These are phyloP conservation scores for Berberis vulgaris DNA, from an alignment of 164 flowering plant genomes.

Conservation along the genomic window DNA sequence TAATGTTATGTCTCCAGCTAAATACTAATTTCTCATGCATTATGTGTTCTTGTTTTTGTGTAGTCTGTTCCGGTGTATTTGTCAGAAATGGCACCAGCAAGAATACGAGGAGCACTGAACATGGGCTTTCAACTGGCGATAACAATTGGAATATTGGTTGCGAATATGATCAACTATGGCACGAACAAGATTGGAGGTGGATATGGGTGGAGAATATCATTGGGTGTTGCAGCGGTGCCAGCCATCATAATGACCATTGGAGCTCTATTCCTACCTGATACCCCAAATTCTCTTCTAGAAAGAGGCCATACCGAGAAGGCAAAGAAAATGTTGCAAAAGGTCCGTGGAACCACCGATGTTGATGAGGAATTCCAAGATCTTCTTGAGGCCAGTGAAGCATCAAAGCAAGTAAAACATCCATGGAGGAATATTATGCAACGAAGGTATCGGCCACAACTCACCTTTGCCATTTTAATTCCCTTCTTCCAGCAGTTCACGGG, in stretches of 20 bases:
- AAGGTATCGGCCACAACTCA: constrained; percentile 20
- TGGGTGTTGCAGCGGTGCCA: constrained; percentile 23
- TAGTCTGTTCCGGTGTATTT: constrained; percentile 73
- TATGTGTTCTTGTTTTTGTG: not conserved
- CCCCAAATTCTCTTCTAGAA: constrained; percentile 27
- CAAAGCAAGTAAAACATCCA: constrained; percentile 11
- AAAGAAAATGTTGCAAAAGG: constrained; percentile 10
- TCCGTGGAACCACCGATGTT: constrained; percentile 56
- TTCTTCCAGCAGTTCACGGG: constrained; percentile 28
- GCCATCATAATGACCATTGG: constrained; percentile 19
- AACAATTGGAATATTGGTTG: constrained; percentile 32
- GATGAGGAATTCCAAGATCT: constrained; percentile 41
- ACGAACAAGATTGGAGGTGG: constrained; percentile 21
- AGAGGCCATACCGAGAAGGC: constrained; percentile 12
- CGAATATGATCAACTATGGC: constrained; percentile 22
- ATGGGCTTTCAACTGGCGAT: constrained; percentile 47
- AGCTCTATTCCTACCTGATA: constrained; percentile 24
- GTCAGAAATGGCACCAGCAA: constrained; percentile 62
- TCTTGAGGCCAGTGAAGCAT: constrained; percentile 11
- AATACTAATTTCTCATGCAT: not conserved
- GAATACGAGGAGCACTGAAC: constrained; percentile 46
- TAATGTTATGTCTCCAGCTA: not conserved
- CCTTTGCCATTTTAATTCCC: constrained; percentile 20
- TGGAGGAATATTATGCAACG: constrained; percentile 8
- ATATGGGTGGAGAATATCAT: constrained; percentile 28